Base-by-base conservation (phyloP, 495 filamentous ascomycete genomes). In the Penicilliopsis zonata region DNA sequence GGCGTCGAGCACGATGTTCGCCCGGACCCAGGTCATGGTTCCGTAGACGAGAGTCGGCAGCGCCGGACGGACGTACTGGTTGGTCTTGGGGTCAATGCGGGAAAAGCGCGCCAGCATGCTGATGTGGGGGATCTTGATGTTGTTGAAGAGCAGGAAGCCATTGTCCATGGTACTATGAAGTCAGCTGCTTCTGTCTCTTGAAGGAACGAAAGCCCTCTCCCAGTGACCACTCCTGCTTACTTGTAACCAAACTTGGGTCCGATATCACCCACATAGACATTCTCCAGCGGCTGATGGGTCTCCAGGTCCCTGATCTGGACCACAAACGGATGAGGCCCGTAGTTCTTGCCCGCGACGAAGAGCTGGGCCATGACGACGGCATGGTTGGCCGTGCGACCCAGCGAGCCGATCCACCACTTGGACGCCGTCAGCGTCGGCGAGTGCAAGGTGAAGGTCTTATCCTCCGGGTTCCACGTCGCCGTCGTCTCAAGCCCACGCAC, bases 341-440 rank as follows among this genome's bases (percentile, higher is more conserved):
- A 74, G 22, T 59, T 57, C 50, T 78, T 80, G 27, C 72, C 74
- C 22, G 49, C 57, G 33, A 82, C 72, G 22, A 68, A 64, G 24
- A 81, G 53, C 45, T 82, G 75, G 9, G 80, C 80, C 73, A 83
- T 77, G 1, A 86, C 80, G 16, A 78, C 70, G 0, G 80, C 79
- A 53, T 82, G 69, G 40, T 81, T 85, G 13, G 80, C 79, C 7
- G 74, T 72, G n/a, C 72, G 53, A 28, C 80, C 80, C 4, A 83
- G 59, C 15, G 74, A 76, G 0, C 80, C 80, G 43, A 82, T 80
- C 80, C 80, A 85, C 79, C 78, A 86, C 47, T 86, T 86, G 22
- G 72, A 72, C 10, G 76, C 65, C 7, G 78, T 82, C 33, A 81
- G 56, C 33, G 65, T 55, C 0, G 80, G 80, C 0, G 75, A 78